These are phyloP conservation scores for Aphanomyces astaci DNA, from an alignment of 352 stramenopile genomes.

Conservation along the genomic window DNA sequence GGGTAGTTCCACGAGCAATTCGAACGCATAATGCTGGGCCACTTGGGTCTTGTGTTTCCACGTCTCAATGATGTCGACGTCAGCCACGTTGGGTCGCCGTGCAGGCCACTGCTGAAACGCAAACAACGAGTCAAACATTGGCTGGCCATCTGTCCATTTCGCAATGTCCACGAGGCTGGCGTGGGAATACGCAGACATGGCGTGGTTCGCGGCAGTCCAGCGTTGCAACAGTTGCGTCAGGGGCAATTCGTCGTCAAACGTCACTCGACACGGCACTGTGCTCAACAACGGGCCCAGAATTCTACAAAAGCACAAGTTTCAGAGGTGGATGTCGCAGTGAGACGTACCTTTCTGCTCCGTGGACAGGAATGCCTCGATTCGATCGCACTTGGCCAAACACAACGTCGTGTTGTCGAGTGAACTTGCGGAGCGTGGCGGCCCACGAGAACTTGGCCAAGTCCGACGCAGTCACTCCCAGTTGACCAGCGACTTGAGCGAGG, in stretches of 20 bases:
- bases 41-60: background rate
- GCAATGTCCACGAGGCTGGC: background rate
- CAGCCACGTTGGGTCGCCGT: background rate
- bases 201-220: background rate
- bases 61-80: background rate
- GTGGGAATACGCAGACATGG: background rate
- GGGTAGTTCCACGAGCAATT: background rate
- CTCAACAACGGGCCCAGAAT: background rate
- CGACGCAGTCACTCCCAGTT: background rate
- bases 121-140: conserved; percentile 1
- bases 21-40: background rate
- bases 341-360: background rate
- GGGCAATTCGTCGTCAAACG: background rate
- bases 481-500: too few species aligned
- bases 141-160: background rate
- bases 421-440: background rate
- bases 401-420: background rate
- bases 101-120: background rate
- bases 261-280: background rate
- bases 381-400: background rate
- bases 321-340: background rate
- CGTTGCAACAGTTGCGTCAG: background rate
- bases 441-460: background rate
- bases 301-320: background rate
- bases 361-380: background rate